Evolutionary conservation across 78 protist species (phyloP), one percentile per base, ranked within the genome.

Genomic region (Anaeramoeba flamelloides): DNA sequence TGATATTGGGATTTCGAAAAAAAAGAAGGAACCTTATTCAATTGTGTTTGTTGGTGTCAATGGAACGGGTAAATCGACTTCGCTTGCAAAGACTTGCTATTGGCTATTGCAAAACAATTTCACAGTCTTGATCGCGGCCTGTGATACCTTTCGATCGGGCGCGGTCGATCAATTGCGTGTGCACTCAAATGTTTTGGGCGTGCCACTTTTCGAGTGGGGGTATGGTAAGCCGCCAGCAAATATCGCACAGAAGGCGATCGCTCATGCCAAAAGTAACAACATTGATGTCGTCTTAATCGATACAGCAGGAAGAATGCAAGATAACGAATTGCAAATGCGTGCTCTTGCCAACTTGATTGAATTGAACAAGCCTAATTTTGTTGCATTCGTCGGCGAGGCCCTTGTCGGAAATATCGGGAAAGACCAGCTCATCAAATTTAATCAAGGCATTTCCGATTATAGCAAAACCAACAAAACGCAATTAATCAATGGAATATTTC

Each of bases 301-400:
- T 87, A 96, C 99, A 0, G 97, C 98, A 1, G 99, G 99, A 17
- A 89, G 99, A 31, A 96, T 95, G 99, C 98, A 94, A 79, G 93
- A 95, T 41, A 96, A 96, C 84, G 97, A 83, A 65, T 91, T 91
- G 2, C 90, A 95, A 34, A 96, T 97, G 99, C 83, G 91, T 3
- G 86, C 94, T 0, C 89, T 97, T 36, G 86, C 94, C 0, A 90
- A 89, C 87, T 82, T 94, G 36, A 90, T 95, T 36, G 41, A 87
- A 22, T 77, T 76, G 69, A 92, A 91, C 81, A 3, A 76, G 33
- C 98, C 98, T 2, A 94, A 96, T 81, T 76, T 93, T 74, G 95
- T 96, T 26, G 81, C 97, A n/a, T 97, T 98, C 34, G 99, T 98
- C 0, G 99, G 99, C 0, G 99, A 98, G 78, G 99, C 99, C 0